Evolutionary conservation across 345 rosid species (phyloP).

Genomic region (Brassica nigra): DNA sequence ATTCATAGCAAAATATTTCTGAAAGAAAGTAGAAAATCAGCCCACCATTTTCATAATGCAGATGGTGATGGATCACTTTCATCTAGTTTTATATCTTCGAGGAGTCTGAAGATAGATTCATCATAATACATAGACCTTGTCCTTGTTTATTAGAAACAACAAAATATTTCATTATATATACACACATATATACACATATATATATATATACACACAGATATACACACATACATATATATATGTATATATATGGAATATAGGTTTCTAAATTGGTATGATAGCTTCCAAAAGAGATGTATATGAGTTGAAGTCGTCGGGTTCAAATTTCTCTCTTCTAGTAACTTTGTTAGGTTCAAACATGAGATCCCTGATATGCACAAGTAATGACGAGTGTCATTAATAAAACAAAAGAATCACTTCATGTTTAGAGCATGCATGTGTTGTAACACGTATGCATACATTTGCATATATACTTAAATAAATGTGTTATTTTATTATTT

Average conservation of each 20-base stretch:
- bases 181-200: too few relatives aligned
- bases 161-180: not conserved
- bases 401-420: slow-evolving; percentile 2
- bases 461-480: not conserved
- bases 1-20: not conserved
- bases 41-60: slow-evolving; percentile 20
- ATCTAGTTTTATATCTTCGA: slow-evolving; percentile 7
- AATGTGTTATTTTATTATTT: not conserved
- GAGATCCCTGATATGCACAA: not conserved
- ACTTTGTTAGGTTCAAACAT: slow-evolving; percentile 27
- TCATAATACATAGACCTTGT: slow-evolving; percentile 16
- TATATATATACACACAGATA: too few relatives aligned
- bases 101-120: not conserved
- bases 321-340: slow-evolving; percentile 30
- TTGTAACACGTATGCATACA: not conserved
- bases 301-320: slow-evolving; percentile 32
- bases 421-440: slow-evolving; percentile 2
- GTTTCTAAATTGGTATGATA: slow-evolving; percentile 25
- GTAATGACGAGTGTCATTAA: not conserved
- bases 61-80: slow-evolving; percentile 30
- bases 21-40: not conserved
- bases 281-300: slow-evolving; percentile 22
- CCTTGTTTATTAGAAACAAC: slow-evolving; percentile 1
- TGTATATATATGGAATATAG: not conserved
- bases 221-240: too few relatives aligned